A percentile compares a stretch with the other conserved stretches of the same genome.
phyloP scores from a whole-genome alignment of 495 filamentous ascomycete species.

The Hypoxylon lienhwacheense region DNA sequence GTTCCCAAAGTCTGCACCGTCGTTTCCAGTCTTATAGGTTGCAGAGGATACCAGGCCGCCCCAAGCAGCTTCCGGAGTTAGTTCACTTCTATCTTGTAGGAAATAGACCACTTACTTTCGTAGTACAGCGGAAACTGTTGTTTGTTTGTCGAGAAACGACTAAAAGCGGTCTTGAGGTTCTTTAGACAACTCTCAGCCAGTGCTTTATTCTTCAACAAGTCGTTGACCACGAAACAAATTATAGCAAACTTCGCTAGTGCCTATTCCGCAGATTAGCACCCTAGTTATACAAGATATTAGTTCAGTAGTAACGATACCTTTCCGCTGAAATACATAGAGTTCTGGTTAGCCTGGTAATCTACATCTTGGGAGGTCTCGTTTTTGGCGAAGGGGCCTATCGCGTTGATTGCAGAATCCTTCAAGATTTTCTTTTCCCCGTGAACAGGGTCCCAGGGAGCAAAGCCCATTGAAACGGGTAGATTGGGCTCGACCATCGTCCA shows the following conservation, averaged over 20 bases:
- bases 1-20: constrained; percentile 77
- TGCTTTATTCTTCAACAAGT: constrained; percentile 62
- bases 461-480: constrained; percentile 73
- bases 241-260: constrained; percentile 84
- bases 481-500: constrained; percentile 78
- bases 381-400: constrained; percentile 60
- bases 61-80: constrained; percentile 60
- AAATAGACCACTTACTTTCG: constrained; percentile 55
- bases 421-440: constrained; percentile 55
- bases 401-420: constrained; percentile 52
- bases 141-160: constrained; percentile 72
- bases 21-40: constrained; percentile 72
- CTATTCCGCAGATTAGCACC: constrained; percentile 43
- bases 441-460: constrained; percentile 71
- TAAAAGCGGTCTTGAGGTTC: constrained; percentile 74
- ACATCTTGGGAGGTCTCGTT: constrained; percentile 76
- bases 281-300: not conserved
- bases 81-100: constrained; percentile 1
- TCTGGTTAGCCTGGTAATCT: constrained; percentile 65
- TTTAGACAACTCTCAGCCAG: constrained; percentile 64
- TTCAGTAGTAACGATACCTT: constrained; percentile 56
- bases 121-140: constrained; percentile 81
- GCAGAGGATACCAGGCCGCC: constrained; percentile 82
- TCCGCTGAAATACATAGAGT: constrained; percentile 95
- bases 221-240: constrained; percentile 67